These are phyloP conservation scores for Incumbomyces lentus DNA, from an alignment of 2,329 filamentous ascomycete species.

Conservation along the genomic window DNA sequence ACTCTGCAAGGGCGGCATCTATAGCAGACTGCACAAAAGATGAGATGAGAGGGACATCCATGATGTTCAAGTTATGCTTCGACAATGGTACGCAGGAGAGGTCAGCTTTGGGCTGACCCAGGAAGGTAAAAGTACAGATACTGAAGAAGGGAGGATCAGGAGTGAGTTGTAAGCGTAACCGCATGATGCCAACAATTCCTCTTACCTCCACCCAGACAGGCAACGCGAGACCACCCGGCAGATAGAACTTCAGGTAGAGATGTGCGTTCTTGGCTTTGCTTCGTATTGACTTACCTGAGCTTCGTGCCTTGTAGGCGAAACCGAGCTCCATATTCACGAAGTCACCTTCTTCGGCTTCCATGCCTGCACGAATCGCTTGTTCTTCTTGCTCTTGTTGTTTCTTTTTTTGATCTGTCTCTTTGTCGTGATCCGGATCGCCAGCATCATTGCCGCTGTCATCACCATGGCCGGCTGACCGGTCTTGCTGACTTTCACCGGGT, in stretches of 20 bases:
- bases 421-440: constrained; percentile 23
- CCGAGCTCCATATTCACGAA: constrained; percentile 69
- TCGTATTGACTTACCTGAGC: constrained; percentile 49
- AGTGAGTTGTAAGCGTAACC: constrained; percentile 60
- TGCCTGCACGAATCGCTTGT: constrained; percentile 43
- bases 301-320: constrained; percentile 59
- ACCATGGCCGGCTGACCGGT: constrained; percentile 15
- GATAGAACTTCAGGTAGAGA: constrained; percentile 60
- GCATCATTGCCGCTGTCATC: constrained; percentile 29
- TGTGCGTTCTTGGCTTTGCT: constrained; percentile 62
- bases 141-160: constrained; percentile 69
- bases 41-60: constrained; percentile 64
- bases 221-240: constrained; percentile 46
- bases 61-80: constrained; percentile 59
- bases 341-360: constrained; percentile 67
- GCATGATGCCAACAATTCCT: constrained; percentile 60
- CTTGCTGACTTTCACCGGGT: constrained; percentile 25
- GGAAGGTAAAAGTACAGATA: constrained; percentile 62
- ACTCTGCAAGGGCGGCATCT: constrained; percentile 62
- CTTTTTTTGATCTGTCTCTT: constrained; percentile 29
- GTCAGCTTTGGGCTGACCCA: constrained; percentile 64
- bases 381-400: constrained; percentile 27
- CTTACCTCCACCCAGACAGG: constrained; percentile 67
- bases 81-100: constrained; percentile 61
- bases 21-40: constrained; percentile 66